Base-by-base conservation (phyloP, 306 rosid species). In the Inga leiocalycina region DNA sequence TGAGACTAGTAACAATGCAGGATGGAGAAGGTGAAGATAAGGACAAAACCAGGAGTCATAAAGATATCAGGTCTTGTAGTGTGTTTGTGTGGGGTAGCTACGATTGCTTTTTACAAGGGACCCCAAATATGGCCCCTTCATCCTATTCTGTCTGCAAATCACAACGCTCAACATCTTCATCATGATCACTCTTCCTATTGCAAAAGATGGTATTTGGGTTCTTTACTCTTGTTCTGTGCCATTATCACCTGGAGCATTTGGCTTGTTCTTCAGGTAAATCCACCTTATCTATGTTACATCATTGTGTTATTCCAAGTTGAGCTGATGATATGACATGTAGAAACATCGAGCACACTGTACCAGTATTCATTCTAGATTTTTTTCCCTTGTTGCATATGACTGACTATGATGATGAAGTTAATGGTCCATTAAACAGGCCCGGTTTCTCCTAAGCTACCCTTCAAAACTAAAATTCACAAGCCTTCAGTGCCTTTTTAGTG, bases 31-130 rank as follows among this genome's bases (percentile, higher is more conserved):
- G 87, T 89, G 59, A 86, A 77, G 4, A 6, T 88, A 64, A 90
- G 72, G 82, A 87, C 87, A 69, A 84, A 61, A 37, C 65, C 86
- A 22, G 94, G 97, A 45, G 84, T 89, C 8, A 85, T 84, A 69
- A 93, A 93, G 79, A 77, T 89, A 22, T 85, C 34, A 27, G 94
- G 97, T 20, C 73, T 90, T 17, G 43, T 81, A 46, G 45, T 87
- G 65, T 88, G 93, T 88, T 37, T 90, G 59, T 81, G 44, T 13
- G 98, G 97, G 20, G 94, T 88, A 22, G 84, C 80, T 11, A 87
- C 81, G 48, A 87, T 93, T 24, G 86, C 91, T n/a, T 82, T 90
- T 69, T 93, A 91, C 86, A 83, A 81, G 69, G 96, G 96, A 49
- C 93, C 91, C 3, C 82, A 87, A 1, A 77, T 88, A 72, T 82